Percentiles rank a stretch among this genome's conserved stretches.
Conservation (phyloP, 2,329 filamentous ascomycete species). For the Neofusicoccum parvum region DNA sequence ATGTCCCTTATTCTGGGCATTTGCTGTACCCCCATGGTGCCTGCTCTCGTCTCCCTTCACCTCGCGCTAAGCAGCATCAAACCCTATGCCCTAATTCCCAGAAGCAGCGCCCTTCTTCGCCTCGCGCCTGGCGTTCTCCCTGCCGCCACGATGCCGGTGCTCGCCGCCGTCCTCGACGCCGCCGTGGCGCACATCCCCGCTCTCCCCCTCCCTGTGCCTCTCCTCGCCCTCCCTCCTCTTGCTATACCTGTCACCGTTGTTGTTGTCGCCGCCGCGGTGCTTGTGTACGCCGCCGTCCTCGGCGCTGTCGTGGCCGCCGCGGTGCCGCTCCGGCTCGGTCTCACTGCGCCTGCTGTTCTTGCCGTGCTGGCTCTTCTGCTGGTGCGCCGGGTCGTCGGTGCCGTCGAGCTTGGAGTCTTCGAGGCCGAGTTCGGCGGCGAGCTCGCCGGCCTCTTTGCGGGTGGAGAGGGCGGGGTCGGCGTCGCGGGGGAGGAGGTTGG, state of each 20-base stretch:
- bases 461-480: neutral
- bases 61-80: too few species aligned
- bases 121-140: too few species aligned
- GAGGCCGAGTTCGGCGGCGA: neutral
- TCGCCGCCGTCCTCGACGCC: too few species aligned
- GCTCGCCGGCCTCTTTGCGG: neutral
- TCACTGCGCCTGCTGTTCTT: neutral
- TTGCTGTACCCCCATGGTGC: too few species aligned
- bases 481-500: neutral
- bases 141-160: too few species aligned
- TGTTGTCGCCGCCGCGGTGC: neutral
- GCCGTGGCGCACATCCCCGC: too few species aligned
- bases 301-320: neutral
- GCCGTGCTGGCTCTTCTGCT: neutral
- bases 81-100: too few species aligned
- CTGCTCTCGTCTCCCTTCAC: too few species aligned
- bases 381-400: neutral
- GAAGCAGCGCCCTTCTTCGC: too few species aligned
- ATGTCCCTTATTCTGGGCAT: too few species aligned
- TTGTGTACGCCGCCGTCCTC: neutral
- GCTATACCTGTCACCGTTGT: neutral
- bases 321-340: neutral
- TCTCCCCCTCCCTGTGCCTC: too few species aligned
- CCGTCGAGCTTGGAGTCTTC: neutral
- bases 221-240: too few species aligned